A percentile compares a stretch with the other conserved stretches of the same genome.
Evolutionary conservation across 1,284 basidiomycete species (phyloP).

Genomic region (Salmacisia buchloeana): DNA sequence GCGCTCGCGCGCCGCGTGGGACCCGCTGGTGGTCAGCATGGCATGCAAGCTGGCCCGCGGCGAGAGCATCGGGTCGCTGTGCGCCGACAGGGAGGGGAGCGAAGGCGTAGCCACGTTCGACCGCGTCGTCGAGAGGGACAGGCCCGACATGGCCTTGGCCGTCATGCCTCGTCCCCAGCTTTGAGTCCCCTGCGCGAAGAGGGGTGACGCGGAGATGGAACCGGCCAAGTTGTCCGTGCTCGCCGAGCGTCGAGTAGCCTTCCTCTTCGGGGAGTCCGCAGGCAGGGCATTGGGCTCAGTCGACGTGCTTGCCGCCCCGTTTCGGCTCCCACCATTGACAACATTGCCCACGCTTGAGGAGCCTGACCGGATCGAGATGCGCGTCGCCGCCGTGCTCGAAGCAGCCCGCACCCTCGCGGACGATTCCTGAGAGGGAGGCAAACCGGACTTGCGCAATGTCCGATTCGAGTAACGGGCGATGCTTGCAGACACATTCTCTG

Average conservation of each 20-base stretch:
- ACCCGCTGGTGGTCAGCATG: too few relatives aligned
- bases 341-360: too few relatives aligned
- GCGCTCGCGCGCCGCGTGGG: background rate
- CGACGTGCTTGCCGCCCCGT: too few relatives aligned
- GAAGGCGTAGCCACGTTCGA: background rate
- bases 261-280: background rate
- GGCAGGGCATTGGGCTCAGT: background rate
- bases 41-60: background rate
- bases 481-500: background rate
- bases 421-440: too few relatives aligned
- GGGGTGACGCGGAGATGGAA: background rate
- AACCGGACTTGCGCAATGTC: background rate
- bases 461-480: background rate
- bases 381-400: too few relatives aligned
- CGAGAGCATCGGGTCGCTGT: too few relatives aligned
- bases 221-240: background rate
- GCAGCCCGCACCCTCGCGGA: too few relatives aligned
- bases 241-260: background rate
- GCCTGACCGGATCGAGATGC: too few relatives aligned
- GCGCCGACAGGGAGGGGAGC: too few relatives aligned
- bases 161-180: background rate
- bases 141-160: background rate
- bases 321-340: too few relatives aligned
- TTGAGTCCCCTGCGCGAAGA: background rate
- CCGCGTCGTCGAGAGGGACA: background rate